Evolutionary conservation across 2,329 filamentous ascomycete species (phyloP), one percentile per base, ranked within the genome.

Genomic region (Cytospora paraplurivora): DNA sequence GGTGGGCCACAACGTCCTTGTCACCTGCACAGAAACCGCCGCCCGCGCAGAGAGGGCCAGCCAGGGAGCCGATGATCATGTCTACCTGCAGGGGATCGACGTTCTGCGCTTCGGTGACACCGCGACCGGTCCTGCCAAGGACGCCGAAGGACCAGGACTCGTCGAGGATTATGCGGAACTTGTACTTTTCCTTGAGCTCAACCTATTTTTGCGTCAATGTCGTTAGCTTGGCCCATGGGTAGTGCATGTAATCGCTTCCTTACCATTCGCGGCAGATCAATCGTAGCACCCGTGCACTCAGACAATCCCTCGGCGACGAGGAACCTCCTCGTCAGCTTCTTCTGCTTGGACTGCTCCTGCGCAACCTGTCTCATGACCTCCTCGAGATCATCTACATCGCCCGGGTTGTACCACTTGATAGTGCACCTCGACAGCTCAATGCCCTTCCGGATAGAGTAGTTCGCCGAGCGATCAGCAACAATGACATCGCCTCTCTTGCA

Each of bases 61-160:
- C 88, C 53, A 99, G 86, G 41, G 92, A 96, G 51, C 96, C 95
- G 59, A 98, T 86, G 69, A 99, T 94, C 93, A 99, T 97, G 79
- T 99, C 95, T 56, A 99, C 88, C 73, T 96, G 91, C 11, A 89
- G 87, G 0, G 94, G 88, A 74, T 98, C 95, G 19, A 99, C 94
- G 70, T 98, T 97, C 73, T 98, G 95, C 7, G 94, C 92, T 79
- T 99, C 96, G 0, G 95, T 98, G 47, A 98, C 82, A 64, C 95
- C 95, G 59, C 93, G 89, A 21, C 95, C 96, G 33, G 92, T 97
- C 66, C 93, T 86, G 55, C 95, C 95, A 6, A 99, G 85, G 19
- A 98, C 91, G 65, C 94, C 96, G 74, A 98, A 99, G 1, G 93
- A 97, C 89, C 92, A 96, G 1, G 93, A 97, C 80, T 99, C 95